Percentiles rank a stretch among this genome's conserved stretches.
phyloP scores from a whole-genome alignment of 169 alveolate species.

The Neospora caninum region DNA sequence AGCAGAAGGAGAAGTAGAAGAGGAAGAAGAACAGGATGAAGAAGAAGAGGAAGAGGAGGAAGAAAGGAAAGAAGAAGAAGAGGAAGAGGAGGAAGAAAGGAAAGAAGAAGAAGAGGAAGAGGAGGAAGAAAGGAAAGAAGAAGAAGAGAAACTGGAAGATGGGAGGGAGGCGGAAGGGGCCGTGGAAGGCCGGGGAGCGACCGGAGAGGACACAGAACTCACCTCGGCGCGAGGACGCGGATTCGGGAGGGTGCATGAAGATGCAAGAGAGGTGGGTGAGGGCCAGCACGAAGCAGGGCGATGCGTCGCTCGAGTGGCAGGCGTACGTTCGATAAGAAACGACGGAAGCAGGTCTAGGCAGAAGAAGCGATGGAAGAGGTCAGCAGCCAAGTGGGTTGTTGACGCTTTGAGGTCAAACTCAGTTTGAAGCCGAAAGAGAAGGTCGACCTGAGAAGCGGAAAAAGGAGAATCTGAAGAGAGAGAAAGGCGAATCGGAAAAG shows the following conservation, averaged over 20 bases:
- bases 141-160: neutral
- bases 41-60: neutral
- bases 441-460: neutral
- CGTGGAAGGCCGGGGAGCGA: neutral
- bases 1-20: neutral
- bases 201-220: neutral
- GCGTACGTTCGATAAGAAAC: neutral
- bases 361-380: slow-evolving; percentile 17
- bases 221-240: too few species aligned
- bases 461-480: neutral
- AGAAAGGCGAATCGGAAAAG: too few species aligned
- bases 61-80: neutral
- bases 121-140: neutral
- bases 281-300: neutral
- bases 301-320: too few species aligned
- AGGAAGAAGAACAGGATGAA: neutral
- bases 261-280: neutral
- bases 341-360: neutral
- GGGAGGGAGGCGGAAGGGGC: neutral
- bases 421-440: neutral
- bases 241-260: too few species aligned
- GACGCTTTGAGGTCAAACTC: neutral
- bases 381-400: slow-evolving; percentile 4
- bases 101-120: neutral
- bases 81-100: neutral